Percentiles rank a stretch among this genome's conserved stretches.
phyloP scores from a whole-genome alignment of 768 basidiomycete species.

The Trametes cinnabarina region DNA sequence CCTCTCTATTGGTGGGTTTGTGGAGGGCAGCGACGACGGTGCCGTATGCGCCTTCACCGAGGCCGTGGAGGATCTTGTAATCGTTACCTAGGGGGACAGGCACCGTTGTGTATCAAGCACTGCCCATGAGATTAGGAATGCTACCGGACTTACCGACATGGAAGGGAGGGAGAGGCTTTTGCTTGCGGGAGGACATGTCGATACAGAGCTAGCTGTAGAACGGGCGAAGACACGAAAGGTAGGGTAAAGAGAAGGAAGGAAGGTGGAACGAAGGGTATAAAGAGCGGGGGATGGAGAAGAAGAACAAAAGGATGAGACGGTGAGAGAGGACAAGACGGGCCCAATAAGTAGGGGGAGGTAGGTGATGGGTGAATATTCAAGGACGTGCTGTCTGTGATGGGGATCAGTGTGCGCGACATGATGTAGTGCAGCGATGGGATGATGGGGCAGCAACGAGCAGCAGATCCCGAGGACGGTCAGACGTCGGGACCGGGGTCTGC shows the following conservation, averaged over 20 bases:
- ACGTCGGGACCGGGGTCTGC: too few relatives aligned
- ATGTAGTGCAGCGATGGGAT: conserved; percentile 17
- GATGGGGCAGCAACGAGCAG: conserved; percentile 3
- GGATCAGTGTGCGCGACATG: conserved; percentile 19
- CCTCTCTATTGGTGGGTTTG: conserved; percentile 74
- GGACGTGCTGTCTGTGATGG: conserved; percentile 7
- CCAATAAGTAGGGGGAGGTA: not conserved
- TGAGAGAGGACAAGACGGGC: not conserved
- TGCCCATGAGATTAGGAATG: too few relatives aligned
- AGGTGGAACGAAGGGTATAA: conserved; percentile 22
- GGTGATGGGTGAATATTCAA: not conserved
- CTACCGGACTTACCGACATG: conserved; percentile 60
- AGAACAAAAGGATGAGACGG: conserved; percentile 5
- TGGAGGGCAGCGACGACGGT: conserved; percentile 88
- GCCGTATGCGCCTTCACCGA: conserved; percentile 88
- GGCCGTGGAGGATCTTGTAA: conserved; percentile 69
- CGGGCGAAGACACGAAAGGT: conserved; percentile 22
- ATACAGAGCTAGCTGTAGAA: conserved; percentile 20
- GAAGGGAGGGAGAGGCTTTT: conserved; percentile 71
- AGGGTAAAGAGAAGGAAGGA: conserved; percentile 22
- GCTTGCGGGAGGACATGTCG: conserved; percentile 50
- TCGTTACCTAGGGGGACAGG: conserved; percentile 63
- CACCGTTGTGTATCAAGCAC: too few relatives aligned
- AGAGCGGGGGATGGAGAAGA: not conserved
- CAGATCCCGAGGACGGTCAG: not conserved